phyloP scores from a whole-genome alignment of 2,329 filamentous ascomycete genomes.

The Stemphylium lycopersici region DNA sequence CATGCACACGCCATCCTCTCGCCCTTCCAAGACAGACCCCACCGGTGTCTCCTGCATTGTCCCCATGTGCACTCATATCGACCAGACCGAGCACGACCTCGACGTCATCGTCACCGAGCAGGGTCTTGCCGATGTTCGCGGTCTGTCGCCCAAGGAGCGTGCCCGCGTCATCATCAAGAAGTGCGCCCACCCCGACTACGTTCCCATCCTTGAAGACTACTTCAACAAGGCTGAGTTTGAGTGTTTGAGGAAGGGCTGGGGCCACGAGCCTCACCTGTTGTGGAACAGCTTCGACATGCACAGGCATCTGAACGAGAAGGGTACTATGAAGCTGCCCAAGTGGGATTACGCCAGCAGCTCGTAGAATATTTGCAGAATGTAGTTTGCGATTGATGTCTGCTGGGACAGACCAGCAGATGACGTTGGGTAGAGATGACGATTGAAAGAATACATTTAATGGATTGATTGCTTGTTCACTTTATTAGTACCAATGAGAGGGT shows the following conservation, averaged over 20 bases:
- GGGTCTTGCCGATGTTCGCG: conserved; percentile 84
- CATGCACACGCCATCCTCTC: conserved; percentile 88
- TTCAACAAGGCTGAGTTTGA: conserved; percentile 85
- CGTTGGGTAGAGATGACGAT: too few species aligned
- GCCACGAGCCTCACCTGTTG: conserved; percentile 86
- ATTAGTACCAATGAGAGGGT: too few species aligned
- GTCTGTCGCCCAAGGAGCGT: conserved; percentile 78
- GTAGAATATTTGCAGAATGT: conserved; percentile 9
- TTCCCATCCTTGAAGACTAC: conserved; percentile 81
- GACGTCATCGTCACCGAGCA: conserved; percentile 83
- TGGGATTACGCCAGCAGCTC: conserved; percentile 56
- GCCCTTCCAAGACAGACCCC: conserved; percentile 82
- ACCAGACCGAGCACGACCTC: conserved; percentile 92
- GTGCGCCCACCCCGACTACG: conserved; percentile 84
- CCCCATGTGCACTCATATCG: conserved; percentile 91
- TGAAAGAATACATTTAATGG: too few species aligned
- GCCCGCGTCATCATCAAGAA: conserved; percentile 85
- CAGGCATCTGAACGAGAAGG: conserved; percentile 78
- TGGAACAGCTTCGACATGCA: conserved; percentile 92
- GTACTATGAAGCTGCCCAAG: conserved; percentile 83
- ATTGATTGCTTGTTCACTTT: too few species aligned
- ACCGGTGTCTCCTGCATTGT: conserved; percentile 85
- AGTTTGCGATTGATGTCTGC: background rate
- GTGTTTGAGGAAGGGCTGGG: conserved; percentile 84
- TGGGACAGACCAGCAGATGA: too few species aligned